Evolutionary conservation across 768 basidiomycete species (phyloP), one percentile per base, ranked within the genome.

Genomic region (Serendipita indica): DNA sequence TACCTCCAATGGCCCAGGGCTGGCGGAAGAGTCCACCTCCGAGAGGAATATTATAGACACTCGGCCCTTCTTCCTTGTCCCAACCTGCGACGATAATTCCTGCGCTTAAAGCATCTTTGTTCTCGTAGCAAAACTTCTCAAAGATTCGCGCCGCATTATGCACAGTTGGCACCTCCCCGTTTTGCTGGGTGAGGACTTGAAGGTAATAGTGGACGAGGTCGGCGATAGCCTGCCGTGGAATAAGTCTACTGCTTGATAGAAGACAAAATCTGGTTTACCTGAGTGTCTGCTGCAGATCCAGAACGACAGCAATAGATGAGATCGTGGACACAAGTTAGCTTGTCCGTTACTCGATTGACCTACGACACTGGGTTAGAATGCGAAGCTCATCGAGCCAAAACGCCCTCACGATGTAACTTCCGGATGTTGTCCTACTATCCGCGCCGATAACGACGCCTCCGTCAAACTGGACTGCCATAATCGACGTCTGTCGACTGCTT

Each of bases 281-380:
- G 96, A 2, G 96, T 99, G 70, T 99, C 94, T 22, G 94, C 94
- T 45, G 94, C 89, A 64, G 92, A 96, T 54, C 96, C 96, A 39
- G 91, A 96, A 61, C 96, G 86, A 79, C 96, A 99, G 70, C 96
- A 99, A 72, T 98, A 99, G 71, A 98, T 89, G 64, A 91, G 89
- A 72, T 99, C 96, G 70, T 97, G 92, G 64, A 99, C 78, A 69
- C 89, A 81, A 1, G 93, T 96, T 61, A 97, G 79, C 74, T 99
- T 99, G 78, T 99, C 94, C 39, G 94, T 99, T 18, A 98, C 94
- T 71, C 94, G 85, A 71, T 98, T 98, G 25, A 92, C 90, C 91
- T 94, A 62, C 34, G 56, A 32, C 35, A 37, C 30, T 39, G 27
- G 16, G 39, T 52, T 12, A 57, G 16, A 14, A 28, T 12, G 35